Evolutionary conservation across 1,139 yeast species (phyloP).

Genomic region (Yamadazyma mexicana): DNA sequence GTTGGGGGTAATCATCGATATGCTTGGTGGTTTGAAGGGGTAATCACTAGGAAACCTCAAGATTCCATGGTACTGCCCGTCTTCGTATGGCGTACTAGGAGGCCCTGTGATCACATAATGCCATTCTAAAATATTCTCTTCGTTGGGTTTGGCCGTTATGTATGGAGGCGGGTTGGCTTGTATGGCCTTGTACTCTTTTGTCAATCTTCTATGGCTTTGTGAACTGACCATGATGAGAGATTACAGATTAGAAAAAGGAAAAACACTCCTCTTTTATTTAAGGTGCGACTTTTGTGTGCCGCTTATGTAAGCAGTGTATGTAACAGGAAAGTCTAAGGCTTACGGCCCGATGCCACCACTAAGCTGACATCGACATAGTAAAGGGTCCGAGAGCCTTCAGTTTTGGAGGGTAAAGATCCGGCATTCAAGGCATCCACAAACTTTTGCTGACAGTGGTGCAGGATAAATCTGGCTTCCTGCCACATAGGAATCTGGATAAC

Average conservation of each 20-base stretch:
- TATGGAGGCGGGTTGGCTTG: conserved; percentile 78
- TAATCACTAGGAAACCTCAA: conserved; percentile 82
- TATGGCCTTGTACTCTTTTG: conserved; percentile 77
- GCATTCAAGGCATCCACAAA: conserved; percentile 16
- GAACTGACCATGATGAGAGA: conserved; percentile 6
- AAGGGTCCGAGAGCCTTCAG: conserved; percentile 13
- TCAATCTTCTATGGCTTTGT: conserved; percentile 46
- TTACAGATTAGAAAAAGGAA: too few species aligned
- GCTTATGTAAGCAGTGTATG: not conserved
- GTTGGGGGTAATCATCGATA: conserved; percentile 84
- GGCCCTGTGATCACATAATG: conserved; percentile 85
- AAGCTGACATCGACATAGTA: conserved; percentile 23
- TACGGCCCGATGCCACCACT: conserved; percentile 26
- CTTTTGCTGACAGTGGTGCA: conserved; percentile 23
- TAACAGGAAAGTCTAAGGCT: not conserved
- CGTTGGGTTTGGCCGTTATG: conserved; percentile 79
- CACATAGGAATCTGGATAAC: conserved; percentile 23
- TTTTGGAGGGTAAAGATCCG: conserved; percentile 18
- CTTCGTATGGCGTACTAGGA: conserved; percentile 78
- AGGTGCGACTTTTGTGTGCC: too few species aligned
- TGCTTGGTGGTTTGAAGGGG: conserved; percentile 92
- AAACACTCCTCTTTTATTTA: too few species aligned
- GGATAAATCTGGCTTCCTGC: conserved; percentile 24
- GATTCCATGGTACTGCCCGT: conserved; percentile 92
- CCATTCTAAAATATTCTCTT: conserved; percentile 73